Conservation (phyloP, 2,329 filamentous ascomycete species). For the Whalleya microplaca region DNA sequence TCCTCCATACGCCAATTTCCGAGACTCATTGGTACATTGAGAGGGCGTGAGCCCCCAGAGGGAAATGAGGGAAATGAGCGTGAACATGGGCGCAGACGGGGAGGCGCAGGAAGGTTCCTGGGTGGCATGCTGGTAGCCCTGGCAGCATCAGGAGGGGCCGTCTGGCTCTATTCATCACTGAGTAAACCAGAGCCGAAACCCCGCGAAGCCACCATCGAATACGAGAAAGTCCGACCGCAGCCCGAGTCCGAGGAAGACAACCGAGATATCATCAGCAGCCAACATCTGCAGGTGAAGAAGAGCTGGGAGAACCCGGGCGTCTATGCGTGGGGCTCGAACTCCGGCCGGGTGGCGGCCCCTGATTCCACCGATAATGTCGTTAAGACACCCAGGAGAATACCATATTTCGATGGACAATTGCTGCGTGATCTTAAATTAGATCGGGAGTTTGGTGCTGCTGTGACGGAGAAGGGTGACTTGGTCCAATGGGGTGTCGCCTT, state of each 20-base stretch:
- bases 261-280: conserved; percentile 76
- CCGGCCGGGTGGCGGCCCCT: conserved; percentile 82
- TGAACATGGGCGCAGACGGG: conserved; percentile 3
- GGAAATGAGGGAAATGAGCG: background rate
- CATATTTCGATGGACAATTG: conserved; percentile 82
- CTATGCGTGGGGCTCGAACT: conserved; percentile 92
- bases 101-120: conserved; percentile 26
- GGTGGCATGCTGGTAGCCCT: conserved; percentile 31
- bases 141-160: conserved; percentile 29
- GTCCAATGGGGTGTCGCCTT: conserved; percentile 89
- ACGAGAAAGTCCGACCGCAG: conserved; percentile 67
- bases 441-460: conserved; percentile 79
- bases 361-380: conserved; percentile 76
- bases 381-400: conserved; percentile 78
- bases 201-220: conserved; percentile 59
- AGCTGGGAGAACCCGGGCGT: conserved; percentile 85
- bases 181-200: conserved; percentile 29
- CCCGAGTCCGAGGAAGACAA: conserved; percentile 70
- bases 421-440: conserved; percentile 88
- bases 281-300: conserved; percentile 84
- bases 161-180: conserved; percentile 28
- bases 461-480: conserved; percentile 85
- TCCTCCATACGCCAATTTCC: conserved; percentile 18
- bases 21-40: conserved; percentile 28
- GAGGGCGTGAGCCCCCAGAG: background rate